A percentile compares a stretch with the other conserved stretches of the same genome.
Conservation (phyloP, 495 filamentous ascomycete species). For the Sordaria brevicollis region DNA sequence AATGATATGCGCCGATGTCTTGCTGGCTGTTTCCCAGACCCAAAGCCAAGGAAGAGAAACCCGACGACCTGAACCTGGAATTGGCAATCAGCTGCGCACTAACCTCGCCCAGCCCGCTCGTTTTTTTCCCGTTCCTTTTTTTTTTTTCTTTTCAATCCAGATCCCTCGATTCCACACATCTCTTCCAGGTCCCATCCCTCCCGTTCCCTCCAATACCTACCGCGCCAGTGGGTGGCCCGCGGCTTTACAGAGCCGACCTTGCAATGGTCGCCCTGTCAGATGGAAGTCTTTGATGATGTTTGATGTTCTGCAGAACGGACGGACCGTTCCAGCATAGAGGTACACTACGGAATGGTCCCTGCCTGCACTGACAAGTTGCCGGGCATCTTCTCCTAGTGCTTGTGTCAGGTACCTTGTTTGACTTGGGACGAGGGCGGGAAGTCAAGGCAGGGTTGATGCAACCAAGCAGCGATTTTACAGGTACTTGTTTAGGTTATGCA, state of each 20-base stretch:
- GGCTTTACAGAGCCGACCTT: not conserved
- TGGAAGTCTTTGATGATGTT: not conserved
- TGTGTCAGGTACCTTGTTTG: not conserved
- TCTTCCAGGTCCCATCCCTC: not conserved
- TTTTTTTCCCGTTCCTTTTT: not conserved
- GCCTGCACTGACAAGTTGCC: not conserved
- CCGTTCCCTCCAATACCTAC: not conserved
- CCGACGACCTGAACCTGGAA: not conserved
- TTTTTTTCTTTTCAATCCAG: not conserved
- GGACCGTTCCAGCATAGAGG: not conserved
- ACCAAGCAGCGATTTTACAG: not conserved
- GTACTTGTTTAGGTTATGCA: not conserved
- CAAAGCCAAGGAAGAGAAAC: not conserved
- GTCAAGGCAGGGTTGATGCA: not conserved
- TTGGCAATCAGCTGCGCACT: not conserved
- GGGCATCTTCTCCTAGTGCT: not conserved
- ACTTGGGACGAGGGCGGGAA: not conserved
- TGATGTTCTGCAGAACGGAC: not conserved
- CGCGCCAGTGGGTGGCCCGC: not conserved
- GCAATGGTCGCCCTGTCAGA: not conserved
- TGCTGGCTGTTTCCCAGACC: not conserved
- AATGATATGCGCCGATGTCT: slow-evolving; percentile 1
- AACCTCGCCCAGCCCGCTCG: not conserved
- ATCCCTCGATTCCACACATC: not conserved
- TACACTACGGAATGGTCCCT: too few species aligned